These are phyloP conservation scores for Gillenia trifoliata DNA, from an alignment of 306 rosid species.

Conservation along the genomic window DNA sequence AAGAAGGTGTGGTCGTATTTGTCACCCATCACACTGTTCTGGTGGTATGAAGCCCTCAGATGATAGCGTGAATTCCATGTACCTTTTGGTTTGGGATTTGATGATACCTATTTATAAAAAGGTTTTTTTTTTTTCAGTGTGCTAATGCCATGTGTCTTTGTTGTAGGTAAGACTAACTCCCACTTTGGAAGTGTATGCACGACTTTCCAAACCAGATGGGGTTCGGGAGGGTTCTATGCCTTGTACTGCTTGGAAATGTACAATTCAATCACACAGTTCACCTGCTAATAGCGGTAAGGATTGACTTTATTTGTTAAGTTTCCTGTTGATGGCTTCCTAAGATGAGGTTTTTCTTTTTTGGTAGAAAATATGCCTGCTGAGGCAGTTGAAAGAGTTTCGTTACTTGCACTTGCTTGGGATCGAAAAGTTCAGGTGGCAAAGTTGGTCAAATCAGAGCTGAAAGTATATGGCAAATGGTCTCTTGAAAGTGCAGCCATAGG, in stretches of 20 bases:
- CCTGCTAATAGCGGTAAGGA: constrained; percentile 55
- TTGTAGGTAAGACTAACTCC: constrained; percentile 77
- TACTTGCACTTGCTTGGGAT: constrained; percentile 99
- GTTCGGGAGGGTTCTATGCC: constrained; percentile 96
- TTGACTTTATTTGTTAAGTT: constrained; percentile 22
- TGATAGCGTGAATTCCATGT: constrained; percentile 34
- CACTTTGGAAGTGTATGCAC: constrained; percentile 65
- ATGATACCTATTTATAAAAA: constrained; percentile 22
- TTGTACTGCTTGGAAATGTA: constrained; percentile 93
- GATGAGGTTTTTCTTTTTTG: constrained; percentile 13
- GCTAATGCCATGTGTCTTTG: constrained; percentile 24
- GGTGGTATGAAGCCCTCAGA: constrained; percentile 81
- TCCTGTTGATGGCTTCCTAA: constrained; percentile 18
- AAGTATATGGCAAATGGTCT: constrained; percentile 79
- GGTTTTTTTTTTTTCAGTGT: constrained; percentile 10
- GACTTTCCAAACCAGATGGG: constrained; percentile 82
- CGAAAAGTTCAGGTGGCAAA: constrained; percentile 90
- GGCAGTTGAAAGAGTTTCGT: constrained; percentile 65
- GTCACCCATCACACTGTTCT: constrained; percentile 91
- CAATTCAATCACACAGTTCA: constrained; percentile 35
- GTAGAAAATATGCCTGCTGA: constrained; percentile 55
- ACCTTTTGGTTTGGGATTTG: constrained; percentile 28
- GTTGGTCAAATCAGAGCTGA: constrained; percentile 74
- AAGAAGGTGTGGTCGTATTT: constrained; percentile 90
- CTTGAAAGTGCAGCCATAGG: constrained; percentile 88